These are phyloP conservation scores for Sideroxylon spinosum DNA, from an alignment of 179 eudicot genomes.

Conservation along the genomic window DNA sequence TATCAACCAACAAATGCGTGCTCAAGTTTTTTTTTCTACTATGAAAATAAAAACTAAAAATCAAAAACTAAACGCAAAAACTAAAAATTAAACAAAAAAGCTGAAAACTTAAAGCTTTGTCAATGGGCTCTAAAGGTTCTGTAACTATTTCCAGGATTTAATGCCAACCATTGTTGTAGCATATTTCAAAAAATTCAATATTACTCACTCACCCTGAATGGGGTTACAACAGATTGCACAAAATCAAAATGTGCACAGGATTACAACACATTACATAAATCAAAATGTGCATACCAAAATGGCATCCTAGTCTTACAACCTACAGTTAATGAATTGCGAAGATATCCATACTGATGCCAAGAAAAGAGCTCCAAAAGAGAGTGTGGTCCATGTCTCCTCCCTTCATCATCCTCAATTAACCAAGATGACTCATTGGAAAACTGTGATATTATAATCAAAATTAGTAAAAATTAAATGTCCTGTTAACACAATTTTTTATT, in stretches of 20 bases:
- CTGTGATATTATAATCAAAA: conserved; percentile 20
- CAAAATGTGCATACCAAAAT: not conserved
- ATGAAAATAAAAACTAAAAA: no score
- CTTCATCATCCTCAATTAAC: conserved; percentile 62
- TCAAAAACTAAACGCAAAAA: no score
- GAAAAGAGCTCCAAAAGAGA: conserved; percentile 77
- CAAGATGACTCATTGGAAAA: conserved; percentile 70
- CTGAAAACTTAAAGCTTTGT: no score
- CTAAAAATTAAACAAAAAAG: no score
- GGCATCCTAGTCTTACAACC: conserved; percentile 16
- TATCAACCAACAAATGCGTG: no score
- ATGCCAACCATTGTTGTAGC: not conserved
- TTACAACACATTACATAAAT: not conserved
- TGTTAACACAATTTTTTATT: not conserved
- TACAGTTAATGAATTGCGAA: conserved; percentile 64
- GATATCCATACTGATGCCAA: conserved; percentile 79
- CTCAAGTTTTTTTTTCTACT: no score
- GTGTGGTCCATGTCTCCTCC: conserved; percentile 75
- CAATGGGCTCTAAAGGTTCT: no score
- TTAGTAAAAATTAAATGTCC: not conserved
- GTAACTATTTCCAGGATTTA: not conserved
- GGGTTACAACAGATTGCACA: not conserved
- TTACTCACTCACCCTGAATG: not conserved
- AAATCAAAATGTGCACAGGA: no score
- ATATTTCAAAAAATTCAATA: not conserved